Evolutionary conservation across 257 asterid species (phyloP).

Genomic region (Primulina huaijiensis): DNA sequence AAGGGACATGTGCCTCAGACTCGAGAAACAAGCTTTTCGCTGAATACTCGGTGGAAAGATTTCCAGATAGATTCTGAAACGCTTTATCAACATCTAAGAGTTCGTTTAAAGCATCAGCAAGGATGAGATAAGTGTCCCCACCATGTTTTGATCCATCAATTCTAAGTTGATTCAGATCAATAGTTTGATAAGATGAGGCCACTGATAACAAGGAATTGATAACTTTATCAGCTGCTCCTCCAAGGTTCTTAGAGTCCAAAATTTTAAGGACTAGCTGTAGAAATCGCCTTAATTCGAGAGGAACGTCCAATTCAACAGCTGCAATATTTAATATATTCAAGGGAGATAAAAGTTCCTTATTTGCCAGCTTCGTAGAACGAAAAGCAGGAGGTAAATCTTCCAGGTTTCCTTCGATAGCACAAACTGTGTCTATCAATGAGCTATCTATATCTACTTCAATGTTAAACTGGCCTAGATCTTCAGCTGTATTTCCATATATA

Average conservation of each 20-base stretch:
- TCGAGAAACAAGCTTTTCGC: conserved; percentile 50
- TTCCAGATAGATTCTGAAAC: conserved; percentile 41
- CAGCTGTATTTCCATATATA: conserved; percentile 86
- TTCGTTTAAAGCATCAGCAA: conserved; percentile 56
- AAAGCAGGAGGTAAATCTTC: conserved; percentile 94
- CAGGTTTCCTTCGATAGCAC: conserved; percentile 76
- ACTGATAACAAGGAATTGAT: conserved; percentile 55
- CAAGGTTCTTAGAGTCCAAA: conserved; percentile 53
- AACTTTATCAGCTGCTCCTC: conserved; percentile 49
- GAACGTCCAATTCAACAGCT: conserved; percentile 46
- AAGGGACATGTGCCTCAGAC: conserved; percentile 43
- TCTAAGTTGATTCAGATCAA: conserved; percentile 33
- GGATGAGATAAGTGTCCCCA: conserved; percentile 36
- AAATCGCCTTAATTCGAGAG: conserved; percentile 55
- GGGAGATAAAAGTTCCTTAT: conserved; percentile 66
- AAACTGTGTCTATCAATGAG: conserved; percentile 71
- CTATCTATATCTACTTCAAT: conserved; percentile 86
- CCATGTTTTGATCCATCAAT: conserved; percentile 28
- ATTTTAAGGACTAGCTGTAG: conserved; percentile 48
- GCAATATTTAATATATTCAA: conserved; percentile 52
- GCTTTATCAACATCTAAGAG: conserved; percentile 47
- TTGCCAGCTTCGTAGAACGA: conserved; percentile 50
- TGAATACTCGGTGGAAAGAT: conserved; percentile 39
- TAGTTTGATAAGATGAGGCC: conserved; percentile 41
- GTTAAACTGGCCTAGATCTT: conserved; percentile 93